Evolutionary conservation across 116 monocot genomes (phyloP).

Genomic region (Posidonia oceanica): DNA sequence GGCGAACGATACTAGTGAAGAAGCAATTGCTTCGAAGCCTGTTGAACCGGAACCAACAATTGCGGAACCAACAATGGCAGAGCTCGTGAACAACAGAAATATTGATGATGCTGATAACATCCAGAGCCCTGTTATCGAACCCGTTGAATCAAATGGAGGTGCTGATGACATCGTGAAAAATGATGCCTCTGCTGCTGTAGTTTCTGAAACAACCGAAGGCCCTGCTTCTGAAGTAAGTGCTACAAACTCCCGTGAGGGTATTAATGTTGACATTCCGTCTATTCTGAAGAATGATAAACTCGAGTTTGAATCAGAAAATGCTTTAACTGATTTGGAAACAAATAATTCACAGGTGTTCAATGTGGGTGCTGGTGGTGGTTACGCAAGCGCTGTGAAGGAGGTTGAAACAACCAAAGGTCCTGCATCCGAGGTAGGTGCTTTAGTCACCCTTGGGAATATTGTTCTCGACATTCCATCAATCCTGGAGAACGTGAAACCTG

Average conservation of each 20-base stretch:
- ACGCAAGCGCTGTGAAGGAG: no score
- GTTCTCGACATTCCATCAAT: no score
- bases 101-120: not conserved
- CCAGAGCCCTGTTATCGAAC: not conserved
- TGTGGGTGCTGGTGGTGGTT: no score
- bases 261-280: not conserved
- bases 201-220: not conserved
- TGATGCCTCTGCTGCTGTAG: not conserved
- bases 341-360: no score
- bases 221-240: not conserved
- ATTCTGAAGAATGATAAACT: not conserved
- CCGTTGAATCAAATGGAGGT: constrained; percentile 3
- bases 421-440: no score
- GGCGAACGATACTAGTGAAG: not conserved
- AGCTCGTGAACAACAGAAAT: not conserved
- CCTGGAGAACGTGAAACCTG: no score
- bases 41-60: not conserved
- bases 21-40: not conserved
- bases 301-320: not conserved
- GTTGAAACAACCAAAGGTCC: no score
- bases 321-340: no score
- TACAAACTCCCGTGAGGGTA: not conserved
- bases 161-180: not conserved
- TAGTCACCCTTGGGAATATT: no score
- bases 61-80: not conserved